A percentile compares a stretch with the other conserved stretches of the same genome.
Evolutionary conservation across 2,329 filamentous ascomycete species (phyloP).

Genomic region (Sclerotinia sclerotiorum): DNA sequence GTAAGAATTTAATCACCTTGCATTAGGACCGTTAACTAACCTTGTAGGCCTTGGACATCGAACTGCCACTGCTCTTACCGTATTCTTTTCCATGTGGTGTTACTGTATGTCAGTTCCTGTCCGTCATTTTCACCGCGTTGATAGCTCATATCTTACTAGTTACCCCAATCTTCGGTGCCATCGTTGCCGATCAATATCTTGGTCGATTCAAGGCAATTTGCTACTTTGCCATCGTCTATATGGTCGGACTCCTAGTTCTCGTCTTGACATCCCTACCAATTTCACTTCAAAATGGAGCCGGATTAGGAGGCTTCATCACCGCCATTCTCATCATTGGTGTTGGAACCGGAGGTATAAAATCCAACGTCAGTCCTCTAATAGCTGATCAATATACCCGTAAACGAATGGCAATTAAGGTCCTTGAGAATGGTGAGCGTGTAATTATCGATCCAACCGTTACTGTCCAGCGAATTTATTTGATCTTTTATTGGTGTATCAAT

Average conservation of each 20-base stretch:
- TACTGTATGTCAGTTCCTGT: slow-evolving; percentile 43
- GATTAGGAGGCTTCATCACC: slow-evolving; percentile 53
- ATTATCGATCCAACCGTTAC: slow-evolving; percentile 61
- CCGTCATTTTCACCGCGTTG: not conserved
- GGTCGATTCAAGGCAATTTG: slow-evolving; percentile 64
- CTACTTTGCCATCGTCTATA: slow-evolving; percentile 47
- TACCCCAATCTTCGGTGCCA: slow-evolving; percentile 45
- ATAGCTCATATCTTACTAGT: slow-evolving; percentile 19
- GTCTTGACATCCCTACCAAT: slow-evolving; percentile 52
- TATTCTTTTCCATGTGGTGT: slow-evolving; percentile 54
- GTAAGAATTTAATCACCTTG: not conserved
- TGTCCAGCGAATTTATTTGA: slow-evolving; percentile 46
- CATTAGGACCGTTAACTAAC: not conserved
- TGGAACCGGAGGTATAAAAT: slow-evolving; percentile 57
- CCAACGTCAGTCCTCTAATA: slow-evolving; percentile 64
- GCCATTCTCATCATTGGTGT: slow-evolving; percentile 50
- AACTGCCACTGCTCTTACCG: slow-evolving; percentile 52
- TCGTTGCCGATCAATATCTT: slow-evolving; percentile 55
- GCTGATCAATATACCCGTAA: slow-evolving; percentile 55
- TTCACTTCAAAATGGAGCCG: slow-evolving; percentile 44
- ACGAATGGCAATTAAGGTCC: slow-evolving; percentile 46
- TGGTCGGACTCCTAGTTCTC: slow-evolving; percentile 55
- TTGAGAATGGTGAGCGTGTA: slow-evolving; percentile 57
- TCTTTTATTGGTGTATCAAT: slow-evolving; percentile 70
- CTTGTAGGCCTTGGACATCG: slow-evolving; percentile 51